Percentiles rank a stretch among this genome's conserved stretches.
Conservation (phyloP, 169 alveolate species). For the Cryptosporidium sp. region DNA sequence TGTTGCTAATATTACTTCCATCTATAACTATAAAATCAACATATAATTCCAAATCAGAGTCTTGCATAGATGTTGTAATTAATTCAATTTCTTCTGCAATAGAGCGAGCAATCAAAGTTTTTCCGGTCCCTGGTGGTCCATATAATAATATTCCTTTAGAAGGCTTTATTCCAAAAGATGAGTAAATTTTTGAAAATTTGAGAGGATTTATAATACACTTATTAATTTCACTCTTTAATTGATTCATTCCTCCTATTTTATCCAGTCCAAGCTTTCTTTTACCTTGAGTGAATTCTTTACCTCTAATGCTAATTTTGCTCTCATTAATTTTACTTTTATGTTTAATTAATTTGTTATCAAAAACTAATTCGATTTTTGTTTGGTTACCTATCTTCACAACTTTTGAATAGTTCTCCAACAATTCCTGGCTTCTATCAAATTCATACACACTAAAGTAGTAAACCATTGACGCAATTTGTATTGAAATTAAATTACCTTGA, state of each 20-base stretch:
- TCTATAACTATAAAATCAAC: conserved; percentile 47
- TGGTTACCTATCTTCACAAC: conserved; percentile 49
- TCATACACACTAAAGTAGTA: conserved; percentile 28
- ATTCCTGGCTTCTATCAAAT: conserved; percentile 14
- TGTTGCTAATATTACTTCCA: conserved; percentile 27
- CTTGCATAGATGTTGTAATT: conserved; percentile 7
- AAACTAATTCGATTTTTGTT: conserved; percentile 31
- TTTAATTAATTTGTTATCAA: neutral
- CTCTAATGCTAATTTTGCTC: neutral
- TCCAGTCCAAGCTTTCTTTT: conserved; percentile 71
- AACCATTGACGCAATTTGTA: conserved; percentile 13
- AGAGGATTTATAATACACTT: conserved; percentile 80
- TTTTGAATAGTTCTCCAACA: neutral
- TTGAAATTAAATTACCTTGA: conserved; percentile 48
- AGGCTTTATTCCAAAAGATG: conserved; percentile 86
- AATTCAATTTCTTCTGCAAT: conserved; percentile 83
- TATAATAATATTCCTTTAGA: conserved; percentile 87
- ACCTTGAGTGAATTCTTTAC: neutral
- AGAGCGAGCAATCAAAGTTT: conserved; percentile 86
- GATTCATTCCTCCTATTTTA: conserved; percentile 79
- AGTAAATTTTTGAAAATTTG: conserved; percentile 84
- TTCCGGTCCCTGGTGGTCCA: conserved; percentile 89
- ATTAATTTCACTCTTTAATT: conserved; percentile 78
- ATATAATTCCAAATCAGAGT: neutral
- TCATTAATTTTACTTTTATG: neutral